Percentiles rank a stretch among this genome's conserved stretches.
These are phyloP conservation scores for Mayamaea pseudoterrestris DNA, from an alignment of 108 stramenopile genomes.

Conservation along the genomic window DNA sequence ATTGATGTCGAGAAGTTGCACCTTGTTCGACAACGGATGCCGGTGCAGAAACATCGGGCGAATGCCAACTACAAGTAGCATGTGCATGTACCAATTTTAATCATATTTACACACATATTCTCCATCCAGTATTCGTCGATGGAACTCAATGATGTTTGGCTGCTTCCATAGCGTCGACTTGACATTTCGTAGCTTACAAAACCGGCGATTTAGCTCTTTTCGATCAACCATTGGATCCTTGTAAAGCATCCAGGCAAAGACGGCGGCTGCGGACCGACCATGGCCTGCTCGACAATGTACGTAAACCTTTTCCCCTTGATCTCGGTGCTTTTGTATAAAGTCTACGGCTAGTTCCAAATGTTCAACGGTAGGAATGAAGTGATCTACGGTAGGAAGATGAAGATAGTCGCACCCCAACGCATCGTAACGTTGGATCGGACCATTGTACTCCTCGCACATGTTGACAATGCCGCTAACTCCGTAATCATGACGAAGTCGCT, in stretches of 20 bases:
- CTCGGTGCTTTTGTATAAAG: slow-evolving; percentile 53
- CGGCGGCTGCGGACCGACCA: slow-evolving; percentile 69
- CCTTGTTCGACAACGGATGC: slow-evolving; percentile 64
- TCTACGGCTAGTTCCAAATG: slow-evolving; percentile 56
- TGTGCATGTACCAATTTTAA: not conserved
- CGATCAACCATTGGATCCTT: slow-evolving; percentile 40
- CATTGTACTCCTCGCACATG: slow-evolving; percentile 73
- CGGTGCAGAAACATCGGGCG: slow-evolving; percentile 59
- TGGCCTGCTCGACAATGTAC: slow-evolving; percentile 84
- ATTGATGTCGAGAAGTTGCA: slow-evolving; percentile 44
- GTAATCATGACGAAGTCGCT: slow-evolving; percentile 36
- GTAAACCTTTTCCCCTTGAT: slow-evolving; percentile 51
- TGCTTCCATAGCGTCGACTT: slow-evolving; percentile 60
- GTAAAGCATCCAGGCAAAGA: slow-evolving; percentile 63
- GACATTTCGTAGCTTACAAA: slow-evolving; percentile 54
- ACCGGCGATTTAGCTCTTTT: slow-evolving; percentile 44
- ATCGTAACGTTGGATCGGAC: slow-evolving; percentile 46
- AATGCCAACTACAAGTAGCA: slow-evolving; percentile 6
- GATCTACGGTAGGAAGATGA: slow-evolving; percentile 69
- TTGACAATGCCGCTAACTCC: slow-evolving; percentile 67
- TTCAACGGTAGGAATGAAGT: slow-evolving; percentile 68
- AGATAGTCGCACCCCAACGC: slow-evolving; percentile 59
- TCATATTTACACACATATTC: no score
- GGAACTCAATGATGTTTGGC: slow-evolving; percentile 46
- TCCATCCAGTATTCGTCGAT: no score